Conservation (phyloP, 805 yeast genomes). For the Jamesozyma rosinii region DNA sequence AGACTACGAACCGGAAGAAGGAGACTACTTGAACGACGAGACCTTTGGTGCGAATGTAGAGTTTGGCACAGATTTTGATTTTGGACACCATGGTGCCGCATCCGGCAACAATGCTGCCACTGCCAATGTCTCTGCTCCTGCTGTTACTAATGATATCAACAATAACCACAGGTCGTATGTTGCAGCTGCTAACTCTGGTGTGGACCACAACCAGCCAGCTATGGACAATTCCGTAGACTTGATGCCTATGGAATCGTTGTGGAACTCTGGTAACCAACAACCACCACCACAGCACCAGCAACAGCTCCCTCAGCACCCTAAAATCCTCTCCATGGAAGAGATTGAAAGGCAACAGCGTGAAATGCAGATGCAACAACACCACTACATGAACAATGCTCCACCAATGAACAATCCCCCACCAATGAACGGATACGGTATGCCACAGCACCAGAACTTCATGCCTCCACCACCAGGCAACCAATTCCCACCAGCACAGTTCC, state of each 20-base stretch:
- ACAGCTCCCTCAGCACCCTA: constrained; percentile 13
- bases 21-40: constrained; percentile 40
- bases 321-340: constrained; percentile 65
- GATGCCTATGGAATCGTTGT: constrained; percentile 64
- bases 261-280: constrained; percentile 33
- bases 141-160: neutral
- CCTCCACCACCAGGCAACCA: constrained; percentile 2
- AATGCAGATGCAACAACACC: constrained; percentile 13
- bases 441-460: neutral
- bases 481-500: constrained; percentile 3
- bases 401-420: constrained; percentile 1
- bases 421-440: neutral
- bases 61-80: constrained; percentile 31
- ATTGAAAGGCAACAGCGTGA: constrained; percentile 54
- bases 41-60: constrained; percentile 28
- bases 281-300: too few species aligned
- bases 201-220: neutral
- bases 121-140: constrained; percentile 22
- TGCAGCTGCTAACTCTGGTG: constrained; percentile 24
- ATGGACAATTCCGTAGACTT: constrained; percentile 29
- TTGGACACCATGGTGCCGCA: constrained; percentile 23
- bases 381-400: neutral
- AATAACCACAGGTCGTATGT: constrained; percentile 5
- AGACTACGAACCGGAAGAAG: constrained; percentile 61
- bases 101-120: constrained; percentile 9